A percentile compares a stretch with the other conserved stretches of the same genome.
Evolutionary conservation across 2,329 filamentous ascomycete species (phyloP).

Genomic region (Podosphaera fusca): DNA sequence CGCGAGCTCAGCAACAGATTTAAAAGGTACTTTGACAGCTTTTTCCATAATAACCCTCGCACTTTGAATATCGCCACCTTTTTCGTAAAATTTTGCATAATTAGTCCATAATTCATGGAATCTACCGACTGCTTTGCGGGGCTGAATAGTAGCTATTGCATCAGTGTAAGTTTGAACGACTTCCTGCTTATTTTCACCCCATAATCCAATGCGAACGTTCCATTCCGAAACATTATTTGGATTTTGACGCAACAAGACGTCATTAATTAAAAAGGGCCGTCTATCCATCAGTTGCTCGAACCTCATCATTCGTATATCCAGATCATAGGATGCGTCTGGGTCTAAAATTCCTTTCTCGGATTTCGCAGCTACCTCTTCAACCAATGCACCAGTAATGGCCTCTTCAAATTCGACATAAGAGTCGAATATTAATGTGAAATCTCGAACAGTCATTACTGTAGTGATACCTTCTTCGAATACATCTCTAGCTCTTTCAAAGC

Average conservation of each 20-base stretch:
- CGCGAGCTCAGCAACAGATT: slow-evolving; percentile 85
- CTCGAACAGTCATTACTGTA: slow-evolving; percentile 94
- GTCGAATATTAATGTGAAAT: slow-evolving; percentile 92
- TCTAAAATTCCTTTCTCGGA: slow-evolving; percentile 59
- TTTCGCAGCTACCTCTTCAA: slow-evolving; percentile 64
- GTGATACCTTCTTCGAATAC: slow-evolving; percentile 91
- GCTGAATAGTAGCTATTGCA: slow-evolving; percentile 77
- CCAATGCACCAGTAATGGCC: slow-evolving; percentile 72
- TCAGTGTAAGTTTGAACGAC: slow-evolving; percentile 87
- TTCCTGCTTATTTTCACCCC: slow-evolving; percentile 81
- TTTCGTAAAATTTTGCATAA: slow-evolving; percentile 93
- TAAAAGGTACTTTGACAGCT: slow-evolving; percentile 92
- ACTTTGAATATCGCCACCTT: slow-evolving; percentile 59
- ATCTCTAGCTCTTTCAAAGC: slow-evolving; percentile 80
- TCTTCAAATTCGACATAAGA: slow-evolving; percentile 95
- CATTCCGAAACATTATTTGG: slow-evolving; percentile 91
- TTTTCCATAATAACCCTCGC: slow-evolving; percentile 92
- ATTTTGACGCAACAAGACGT: slow-evolving; percentile 84
- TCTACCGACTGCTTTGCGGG: slow-evolving; percentile 79
- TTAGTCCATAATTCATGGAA: slow-evolving; percentile 93
- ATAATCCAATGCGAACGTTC: slow-evolving; percentile 89
- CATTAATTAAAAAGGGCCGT: slow-evolving; percentile 84
- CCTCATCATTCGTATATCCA: slow-evolving; percentile 91
- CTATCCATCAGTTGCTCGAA: slow-evolving; percentile 98
- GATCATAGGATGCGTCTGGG: slow-evolving; percentile 71